Base-by-base conservation (phyloP, 73 alveolate genomes). In the Tetrahymena elliotti region DNA sequence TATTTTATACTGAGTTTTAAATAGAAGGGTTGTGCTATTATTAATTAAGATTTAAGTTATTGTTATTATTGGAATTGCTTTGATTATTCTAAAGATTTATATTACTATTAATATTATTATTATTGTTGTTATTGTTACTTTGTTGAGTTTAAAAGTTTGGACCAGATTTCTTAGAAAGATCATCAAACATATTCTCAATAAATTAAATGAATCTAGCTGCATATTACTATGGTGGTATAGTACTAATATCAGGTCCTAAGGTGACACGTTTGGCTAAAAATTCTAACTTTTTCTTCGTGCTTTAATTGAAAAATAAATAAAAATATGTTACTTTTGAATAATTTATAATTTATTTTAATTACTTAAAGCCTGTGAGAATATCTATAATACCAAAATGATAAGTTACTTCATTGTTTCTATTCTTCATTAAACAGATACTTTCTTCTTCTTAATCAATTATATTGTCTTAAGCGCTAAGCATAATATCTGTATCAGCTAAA, bases 221-320 rank as follows among this genome's bases (percentile, higher is more conserved):
- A 35, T 94, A 94, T 27, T 94, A 53, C n/a, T 54, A n/a, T 24
- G 96, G 96, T 24, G 96, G 96, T 33, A 94, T 94, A 2, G 96
- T 94, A 47, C 93, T 47, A 34, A 94, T 94, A 52, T 92, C 93
- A 18, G 96, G 97, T 83, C 98, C 98, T 93, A 97, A 96, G 92
- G 96, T 93, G 10, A 97, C 53, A 92, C 97, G 88, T 95, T 99
- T 99, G 54, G 97, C 94, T 38, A 95, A 84, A 96, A 97, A 98
- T 96, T 99, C 99, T n/a, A 97, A 92, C 93, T 97, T 96, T 98
- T 99, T 99, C 93, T 84, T 96, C 1, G 98, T 93, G 52, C 98
- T 97, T 92, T 93, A 98, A 84, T 98, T 47, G 13, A 13, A 15
- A 40, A 40, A 12, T 12, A 40, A 40, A 40, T 8, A 40, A n/a